A percentile compares a stretch with the other conserved stretches of the same genome.
Conservation (phyloP, 345 rosid genomes). For the Viola odorata region DNA sequence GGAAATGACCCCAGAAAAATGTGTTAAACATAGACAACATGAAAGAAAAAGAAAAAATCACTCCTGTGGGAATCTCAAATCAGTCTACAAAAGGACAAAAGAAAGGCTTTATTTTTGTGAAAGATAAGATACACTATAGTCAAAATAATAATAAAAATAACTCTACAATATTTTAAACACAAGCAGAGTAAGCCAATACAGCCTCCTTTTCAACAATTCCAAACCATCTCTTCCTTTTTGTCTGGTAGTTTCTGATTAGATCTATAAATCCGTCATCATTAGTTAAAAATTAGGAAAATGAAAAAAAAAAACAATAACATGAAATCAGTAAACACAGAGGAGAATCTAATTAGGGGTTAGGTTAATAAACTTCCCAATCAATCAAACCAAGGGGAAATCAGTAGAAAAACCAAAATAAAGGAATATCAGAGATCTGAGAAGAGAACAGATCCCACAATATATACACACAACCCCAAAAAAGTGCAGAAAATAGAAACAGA, state of each 20-base stretch:
- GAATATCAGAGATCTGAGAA: conserved; percentile 24
- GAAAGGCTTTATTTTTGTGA: conserved; percentile 36
- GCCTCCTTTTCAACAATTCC: neutral
- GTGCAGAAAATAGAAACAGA: neutral
- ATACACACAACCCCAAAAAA: neutral
- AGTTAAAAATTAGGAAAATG: neutral
- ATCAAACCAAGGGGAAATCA: neutral
- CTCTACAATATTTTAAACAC: conserved; percentile 3
- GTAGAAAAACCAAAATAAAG: conserved; percentile 26
- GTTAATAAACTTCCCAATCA: conserved; percentile 9
- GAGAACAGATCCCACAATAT: conserved; percentile 33
- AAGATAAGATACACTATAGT: conserved; percentile 41
- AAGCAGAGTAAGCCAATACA: conserved; percentile 5
- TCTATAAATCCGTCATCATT: conserved; percentile 23
- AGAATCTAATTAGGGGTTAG: conserved; percentile 9
- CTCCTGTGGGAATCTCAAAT: conserved; percentile 31
- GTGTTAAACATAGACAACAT: neutral
- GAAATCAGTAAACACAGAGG: conserved; percentile 1
- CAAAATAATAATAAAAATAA: conserved; percentile 21
- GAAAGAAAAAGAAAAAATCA: conserved; percentile 5
- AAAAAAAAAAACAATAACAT: neutral
- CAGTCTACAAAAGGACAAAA: conserved; percentile 39
- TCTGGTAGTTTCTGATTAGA: conserved; percentile 23
- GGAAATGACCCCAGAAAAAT: neutral
- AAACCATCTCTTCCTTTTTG: conserved; percentile 16